phyloP scores from a whole-genome alignment of 441 rosid species.

The Erodium trifolium region DNA sequence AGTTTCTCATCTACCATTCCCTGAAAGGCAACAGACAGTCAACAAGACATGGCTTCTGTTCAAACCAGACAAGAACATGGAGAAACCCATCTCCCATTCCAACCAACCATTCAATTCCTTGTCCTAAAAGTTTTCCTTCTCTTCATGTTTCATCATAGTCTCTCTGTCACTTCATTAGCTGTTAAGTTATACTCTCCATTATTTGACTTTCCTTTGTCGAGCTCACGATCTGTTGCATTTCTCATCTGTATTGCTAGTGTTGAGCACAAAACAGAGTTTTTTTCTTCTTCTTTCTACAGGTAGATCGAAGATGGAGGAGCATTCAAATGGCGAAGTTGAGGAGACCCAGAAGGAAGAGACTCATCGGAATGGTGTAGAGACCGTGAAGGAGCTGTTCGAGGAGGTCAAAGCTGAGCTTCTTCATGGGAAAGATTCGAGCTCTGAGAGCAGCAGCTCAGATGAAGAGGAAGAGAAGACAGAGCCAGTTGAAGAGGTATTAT shows the following conservation, averaged over 20 bases:
- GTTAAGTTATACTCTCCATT: neutral
- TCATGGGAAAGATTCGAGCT: constrained; percentile 18
- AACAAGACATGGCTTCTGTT: neutral
- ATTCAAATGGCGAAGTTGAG: constrained; percentile 28
- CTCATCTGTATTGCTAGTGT: neutral
- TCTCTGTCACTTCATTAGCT: constrained; percentile 2
- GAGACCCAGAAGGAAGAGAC: constrained; percentile 19
- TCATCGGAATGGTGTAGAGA: constrained; percentile 16
- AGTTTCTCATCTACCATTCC: constrained; percentile 3
- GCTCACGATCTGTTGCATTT: neutral
- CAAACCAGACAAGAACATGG: neutral
- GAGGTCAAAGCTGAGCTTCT: constrained; percentile 16
- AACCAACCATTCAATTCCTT: constrained; percentile 6
- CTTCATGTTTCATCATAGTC: constrained; percentile 4
- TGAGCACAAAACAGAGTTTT: neutral
- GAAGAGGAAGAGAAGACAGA: constrained; percentile 20
- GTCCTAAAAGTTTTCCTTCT: neutral
- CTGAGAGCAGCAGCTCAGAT: constrained; percentile 8
- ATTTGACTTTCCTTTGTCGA: neutral
- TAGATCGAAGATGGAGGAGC: constrained; percentile 27
- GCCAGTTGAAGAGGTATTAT: neutral
- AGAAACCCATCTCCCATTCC: constrained; percentile 2
- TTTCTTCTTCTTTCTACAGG: neutral
- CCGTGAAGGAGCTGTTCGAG: constrained; percentile 15
- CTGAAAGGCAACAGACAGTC: neutral